These are phyloP conservation scores for Inga leiocalycina DNA, from an alignment of 306 rosid species.

Conservation along the genomic window DNA sequence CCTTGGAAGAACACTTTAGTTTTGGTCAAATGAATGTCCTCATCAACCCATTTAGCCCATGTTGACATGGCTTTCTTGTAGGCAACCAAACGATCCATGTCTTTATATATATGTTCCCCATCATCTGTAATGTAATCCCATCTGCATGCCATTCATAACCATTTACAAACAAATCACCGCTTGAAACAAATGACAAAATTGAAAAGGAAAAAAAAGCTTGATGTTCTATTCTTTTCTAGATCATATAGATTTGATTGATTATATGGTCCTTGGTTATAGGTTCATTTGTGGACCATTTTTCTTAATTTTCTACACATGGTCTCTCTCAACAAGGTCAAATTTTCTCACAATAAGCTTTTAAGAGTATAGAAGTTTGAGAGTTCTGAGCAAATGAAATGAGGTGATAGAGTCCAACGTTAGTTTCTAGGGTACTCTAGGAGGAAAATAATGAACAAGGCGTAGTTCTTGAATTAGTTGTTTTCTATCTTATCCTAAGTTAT, in stretches of 20 bases:
- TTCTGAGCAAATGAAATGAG: background rate
- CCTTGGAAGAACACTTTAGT: constrained; percentile 41
- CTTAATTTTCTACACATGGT: too few species aligned
- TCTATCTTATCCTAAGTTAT: too few species aligned
- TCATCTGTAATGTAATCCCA: constrained; percentile 40
- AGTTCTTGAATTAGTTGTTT: too few species aligned
- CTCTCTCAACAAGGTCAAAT: background rate
- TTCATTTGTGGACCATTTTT: background rate
- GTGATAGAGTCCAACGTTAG: too few species aligned
- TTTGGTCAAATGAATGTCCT: constrained; percentile 22
- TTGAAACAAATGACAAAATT: background rate
- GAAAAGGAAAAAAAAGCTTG: background rate
- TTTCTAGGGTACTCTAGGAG: too few species aligned
- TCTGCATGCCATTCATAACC: constrained; percentile 17
- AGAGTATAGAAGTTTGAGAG: background rate
- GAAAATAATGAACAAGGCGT: too few species aligned
- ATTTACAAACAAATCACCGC: background rate
- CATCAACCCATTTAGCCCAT: constrained; percentile 44
- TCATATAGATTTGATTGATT: background rate
- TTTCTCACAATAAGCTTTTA: background rate
- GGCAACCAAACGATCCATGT: constrained; percentile 43
- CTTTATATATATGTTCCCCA: background rate
- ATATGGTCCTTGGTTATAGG: background rate
- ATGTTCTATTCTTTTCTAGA: background rate
- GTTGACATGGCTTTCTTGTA: constrained; percentile 35